phyloP scores from a whole-genome alignment of 2,329 filamentous ascomycete species.

The Akanthomyces muscarius region DNA sequence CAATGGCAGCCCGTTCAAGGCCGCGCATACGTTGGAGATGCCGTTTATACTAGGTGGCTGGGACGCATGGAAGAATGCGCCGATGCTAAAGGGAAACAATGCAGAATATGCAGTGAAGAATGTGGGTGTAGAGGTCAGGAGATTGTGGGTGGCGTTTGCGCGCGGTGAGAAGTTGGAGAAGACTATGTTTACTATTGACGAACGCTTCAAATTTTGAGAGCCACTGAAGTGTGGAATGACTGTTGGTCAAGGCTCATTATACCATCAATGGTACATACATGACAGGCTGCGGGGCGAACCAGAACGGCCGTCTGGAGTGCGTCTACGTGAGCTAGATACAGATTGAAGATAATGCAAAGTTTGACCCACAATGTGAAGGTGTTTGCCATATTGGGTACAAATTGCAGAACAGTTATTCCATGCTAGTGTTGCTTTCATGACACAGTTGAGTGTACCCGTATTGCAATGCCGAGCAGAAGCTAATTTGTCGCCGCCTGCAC shows the following conservation, averaged over 20 bases:
- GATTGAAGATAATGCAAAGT: no score
- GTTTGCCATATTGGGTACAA: no score
- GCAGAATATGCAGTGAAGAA: conserved; percentile 9
- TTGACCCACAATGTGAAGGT: no score
- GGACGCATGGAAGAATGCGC: conserved; percentile 22
- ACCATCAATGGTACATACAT: no score
- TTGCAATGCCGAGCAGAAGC: background rate
- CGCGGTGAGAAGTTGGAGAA: conserved; percentile 4
- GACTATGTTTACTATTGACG: conserved; percentile 14
- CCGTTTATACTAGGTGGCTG: conserved; percentile 20
- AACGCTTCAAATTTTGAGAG: background rate
- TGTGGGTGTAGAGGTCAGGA: conserved; percentile 17
- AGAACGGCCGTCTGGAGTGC: no score
- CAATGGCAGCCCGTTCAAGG: conserved; percentile 9
- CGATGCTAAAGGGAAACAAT: conserved; percentile 18
- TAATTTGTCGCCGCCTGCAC: conserved; percentile 33
- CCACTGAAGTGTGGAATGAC: no score
- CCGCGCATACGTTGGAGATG: conserved; percentile 21
- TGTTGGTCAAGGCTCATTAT: no score
- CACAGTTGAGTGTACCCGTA: no score
- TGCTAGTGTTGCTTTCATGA: no score
- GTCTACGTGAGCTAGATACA: no score
- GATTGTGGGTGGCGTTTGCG: conserved; percentile 21
- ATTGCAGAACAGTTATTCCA: no score
- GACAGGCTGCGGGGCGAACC: no score